Evolutionary conservation across 1,284 basidiomycete genomes (phyloP).

Genomic region (Neonothopanus nambi): DNA sequence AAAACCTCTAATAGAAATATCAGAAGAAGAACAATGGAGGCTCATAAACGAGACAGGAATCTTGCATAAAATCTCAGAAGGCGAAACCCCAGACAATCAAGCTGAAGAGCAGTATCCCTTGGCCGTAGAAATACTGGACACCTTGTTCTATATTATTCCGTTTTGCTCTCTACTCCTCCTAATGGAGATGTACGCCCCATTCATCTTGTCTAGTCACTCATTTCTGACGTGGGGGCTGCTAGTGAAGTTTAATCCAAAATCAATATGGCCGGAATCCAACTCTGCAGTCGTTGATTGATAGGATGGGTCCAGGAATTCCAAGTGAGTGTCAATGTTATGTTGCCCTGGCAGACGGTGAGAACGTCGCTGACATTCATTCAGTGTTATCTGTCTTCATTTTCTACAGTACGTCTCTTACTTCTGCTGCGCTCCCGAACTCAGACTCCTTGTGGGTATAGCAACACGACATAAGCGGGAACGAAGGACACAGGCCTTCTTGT

Average conservation of each 20-base stretch:
- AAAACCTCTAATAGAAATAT: slow-evolving; percentile 46
- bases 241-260: slow-evolving; percentile 65
- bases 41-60: slow-evolving; percentile 69
- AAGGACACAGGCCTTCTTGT: slow-evolving; percentile 54
- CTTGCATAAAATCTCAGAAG: slow-evolving; percentile 44
- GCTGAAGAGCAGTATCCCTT: slow-evolving; percentile 44
- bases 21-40: slow-evolving; percentile 77
- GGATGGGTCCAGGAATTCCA: slow-evolving; percentile 63
- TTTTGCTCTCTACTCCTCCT: slow-evolving; percentile 68
- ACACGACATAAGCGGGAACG: slow-evolving; percentile 59
- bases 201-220: neutral
- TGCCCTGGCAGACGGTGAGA: slow-evolving; percentile 5
- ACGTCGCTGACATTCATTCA: slow-evolving; percentile 28
- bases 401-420: slow-evolving; percentile 57
- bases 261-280: slow-evolving; percentile 67
- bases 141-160: slow-evolving; percentile 63
- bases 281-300: slow-evolving; percentile 46
- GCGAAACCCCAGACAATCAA: slow-evolving; percentile 15
- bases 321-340: too few relatives aligned
- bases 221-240: slow-evolving; percentile 12
- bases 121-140: slow-evolving; percentile 68
- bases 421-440: neutral
- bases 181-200: slow-evolving; percentile 67
- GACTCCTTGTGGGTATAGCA: slow-evolving; percentile 40
- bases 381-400: slow-evolving; percentile 75